Evolutionary conservation across 305 asterid genomes (phyloP).

Genomic region (Ajuga reptans): DNA sequence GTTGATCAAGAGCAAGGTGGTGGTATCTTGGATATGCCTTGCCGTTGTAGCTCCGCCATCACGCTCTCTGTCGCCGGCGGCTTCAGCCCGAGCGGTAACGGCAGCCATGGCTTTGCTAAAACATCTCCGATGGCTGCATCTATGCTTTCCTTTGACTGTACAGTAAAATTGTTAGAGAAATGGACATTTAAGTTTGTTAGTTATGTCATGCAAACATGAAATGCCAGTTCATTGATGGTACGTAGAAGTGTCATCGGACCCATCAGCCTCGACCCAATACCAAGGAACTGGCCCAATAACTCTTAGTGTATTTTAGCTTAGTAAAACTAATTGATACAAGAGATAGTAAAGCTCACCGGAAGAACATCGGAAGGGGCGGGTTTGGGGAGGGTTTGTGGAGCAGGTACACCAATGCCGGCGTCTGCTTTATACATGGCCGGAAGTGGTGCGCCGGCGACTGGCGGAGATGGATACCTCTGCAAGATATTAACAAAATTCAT

Average conservation of each 20-base stretch:
- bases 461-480: slow-evolving; percentile 43
- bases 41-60: slow-evolving; percentile 55
- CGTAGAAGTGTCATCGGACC: too few relatives aligned
- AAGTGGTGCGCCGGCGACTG: slow-evolving; percentile 37
- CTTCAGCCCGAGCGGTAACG: slow-evolving; percentile 76
- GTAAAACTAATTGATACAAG: background rate
- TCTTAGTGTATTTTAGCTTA: too few relatives aligned
- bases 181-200: too few relatives aligned
- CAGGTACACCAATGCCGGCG: slow-evolving; percentile 17
- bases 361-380: slow-evolving; percentile 39
- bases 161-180: too few relatives aligned
- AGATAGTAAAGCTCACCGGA: slow-evolving; percentile 34
- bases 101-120: slow-evolving; percentile 68
- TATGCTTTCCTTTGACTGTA: slow-evolving; percentile 37
- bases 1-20: slow-evolving; percentile 23
- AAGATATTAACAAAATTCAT: background rate
- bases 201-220: too few relatives aligned
- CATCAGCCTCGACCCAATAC: too few relatives aligned
- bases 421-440: slow-evolving; percentile 38
- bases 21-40: slow-evolving; percentile 60
- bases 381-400: slow-evolving; percentile 31
- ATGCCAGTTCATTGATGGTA: too few relatives aligned
- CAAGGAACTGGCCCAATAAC: too few relatives aligned
- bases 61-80: slow-evolving; percentile 64
- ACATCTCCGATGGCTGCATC: slow-evolving; percentile 47